Evolutionary conservation across 1,139 yeast species (phyloP).

Genomic region (Geotrichum siamense): DNA sequence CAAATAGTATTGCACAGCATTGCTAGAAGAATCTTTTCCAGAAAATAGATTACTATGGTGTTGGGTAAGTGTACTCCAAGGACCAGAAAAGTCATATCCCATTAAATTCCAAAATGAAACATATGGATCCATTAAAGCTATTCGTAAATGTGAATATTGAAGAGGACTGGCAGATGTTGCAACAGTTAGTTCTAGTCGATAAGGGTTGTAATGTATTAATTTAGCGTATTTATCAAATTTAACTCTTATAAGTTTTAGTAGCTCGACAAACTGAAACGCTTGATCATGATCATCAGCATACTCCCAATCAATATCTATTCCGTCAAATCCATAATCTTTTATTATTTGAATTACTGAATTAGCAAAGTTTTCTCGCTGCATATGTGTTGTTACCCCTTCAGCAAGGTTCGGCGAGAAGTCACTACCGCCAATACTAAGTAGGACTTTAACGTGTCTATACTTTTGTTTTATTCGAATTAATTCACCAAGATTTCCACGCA

Average conservation of each 20-base stretch:
- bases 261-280: neutral
- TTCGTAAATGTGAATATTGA: neutral
- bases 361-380: constrained; percentile 4
- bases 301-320: constrained; percentile 9
- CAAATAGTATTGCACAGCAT: constrained; percentile 3
- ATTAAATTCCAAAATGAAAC: constrained; percentile 6
- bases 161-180: constrained; percentile 5
- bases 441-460: constrained; percentile 1
- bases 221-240: neutral
- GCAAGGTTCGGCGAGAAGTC: constrained; percentile 2
- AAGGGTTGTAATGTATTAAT: neutral
- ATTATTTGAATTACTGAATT: neutral
- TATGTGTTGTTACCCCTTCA: neutral
- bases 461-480: constrained; percentile 3
- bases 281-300: neutral
- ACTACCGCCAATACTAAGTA: constrained; percentile 6
- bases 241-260: neutral
- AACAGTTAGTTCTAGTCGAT: neutral
- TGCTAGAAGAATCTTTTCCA: constrained; percentile 1
- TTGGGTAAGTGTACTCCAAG: neutral
- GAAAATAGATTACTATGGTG: constrained; percentile 3
- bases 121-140: constrained; percentile 3
- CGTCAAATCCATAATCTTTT: constrained; percentile 6
- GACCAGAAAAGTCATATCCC: constrained; percentile 8
- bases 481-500: constrained; percentile 7